A percentile compares a stretch with the other conserved stretches of the same genome.
phyloP scores from a whole-genome alignment of 2,329 filamentous ascomycete genomes.

The Madurella fahalii region DNA sequence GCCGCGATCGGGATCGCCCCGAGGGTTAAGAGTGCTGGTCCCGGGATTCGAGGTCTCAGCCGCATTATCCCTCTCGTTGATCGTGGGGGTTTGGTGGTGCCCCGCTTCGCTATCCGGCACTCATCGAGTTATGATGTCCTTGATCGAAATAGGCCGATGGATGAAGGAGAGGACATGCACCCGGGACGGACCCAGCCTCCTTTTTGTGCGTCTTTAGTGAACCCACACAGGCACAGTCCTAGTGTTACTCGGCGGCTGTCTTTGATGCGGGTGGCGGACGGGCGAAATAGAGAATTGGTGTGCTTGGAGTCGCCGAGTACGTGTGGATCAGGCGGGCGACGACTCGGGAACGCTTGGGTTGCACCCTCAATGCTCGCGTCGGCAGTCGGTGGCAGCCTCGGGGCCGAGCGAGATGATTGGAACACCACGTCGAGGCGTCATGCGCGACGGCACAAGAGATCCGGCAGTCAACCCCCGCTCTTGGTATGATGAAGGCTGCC shows the following conservation, averaged over 20 bases:
- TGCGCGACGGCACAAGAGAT: neutral
- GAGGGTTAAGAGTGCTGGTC: neutral
- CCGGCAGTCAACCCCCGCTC: neutral
- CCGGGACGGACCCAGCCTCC: neutral
- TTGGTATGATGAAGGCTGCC: neutral
- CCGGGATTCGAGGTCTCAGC: slow-evolving; percentile 1
- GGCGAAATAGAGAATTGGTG: neutral
- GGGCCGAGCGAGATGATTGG: neutral
- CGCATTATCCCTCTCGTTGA: slow-evolving; percentile 2
- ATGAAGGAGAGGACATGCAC: neutral
- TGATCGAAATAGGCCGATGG: no score
- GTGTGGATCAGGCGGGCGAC: neutral
- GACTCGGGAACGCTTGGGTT: slow-evolving; percentile 1
- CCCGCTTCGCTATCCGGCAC: neutral
- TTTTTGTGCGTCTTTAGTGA: neutral
- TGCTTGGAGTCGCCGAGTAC: neutral
- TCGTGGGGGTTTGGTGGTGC: neutral
- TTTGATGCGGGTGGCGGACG: neutral
- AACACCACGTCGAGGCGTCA: slow-evolving; percentile 3
- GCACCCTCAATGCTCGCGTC: slow-evolving; percentile 5
- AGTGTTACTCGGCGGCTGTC: no score
- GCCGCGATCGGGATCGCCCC: slow-evolving; percentile 5
- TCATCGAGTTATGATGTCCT: neutral
- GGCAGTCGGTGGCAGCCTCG: neutral
- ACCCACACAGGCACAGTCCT: neutral